Evolutionary conservation across 345 rosid species (phyloP).

Genomic region (Eucalyptus polyanthemos): DNA sequence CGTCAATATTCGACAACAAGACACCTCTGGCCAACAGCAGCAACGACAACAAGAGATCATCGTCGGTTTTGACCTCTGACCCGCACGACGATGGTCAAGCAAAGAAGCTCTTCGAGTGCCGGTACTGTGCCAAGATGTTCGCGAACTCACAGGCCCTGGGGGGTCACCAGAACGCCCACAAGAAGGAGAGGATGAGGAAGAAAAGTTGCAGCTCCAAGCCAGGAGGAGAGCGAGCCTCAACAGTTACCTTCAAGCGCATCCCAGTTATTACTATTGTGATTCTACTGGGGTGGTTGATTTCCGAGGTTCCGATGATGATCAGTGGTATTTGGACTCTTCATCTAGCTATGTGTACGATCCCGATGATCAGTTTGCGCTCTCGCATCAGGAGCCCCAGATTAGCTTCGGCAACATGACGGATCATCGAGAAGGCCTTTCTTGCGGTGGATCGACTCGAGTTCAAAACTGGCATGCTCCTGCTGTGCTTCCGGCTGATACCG

Average conservation of each 20-base stretch:
- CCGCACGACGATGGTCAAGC: not conserved
- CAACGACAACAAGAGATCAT: not conserved
- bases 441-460: not conserved
- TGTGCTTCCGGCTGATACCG: not conserved
- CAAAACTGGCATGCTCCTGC: not conserved
- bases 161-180: conserved; percentile 99
- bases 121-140: conserved; percentile 72
- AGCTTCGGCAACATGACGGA: conserved; percentile 12
- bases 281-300: not conserved
- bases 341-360: conserved; percentile 1
- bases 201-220: conserved; percentile 91
- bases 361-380: conserved; percentile 7
- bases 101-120: conserved; percentile 69
- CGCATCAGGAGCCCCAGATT: conserved; percentile 45
- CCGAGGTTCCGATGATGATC: not conserved
- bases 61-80: not conserved
- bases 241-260: conserved; percentile 41
- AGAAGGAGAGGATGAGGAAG: conserved; percentile 84
- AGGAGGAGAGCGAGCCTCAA: conserved; percentile 59
- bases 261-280: conserved; percentile 2
- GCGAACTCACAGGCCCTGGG: conserved; percentile 93
- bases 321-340: conserved; percentile 17
- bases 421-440: not conserved
- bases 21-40: not conserved
- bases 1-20: not conserved